Evolutionary conservation across 352 stramenopile species (phyloP), one percentile per base, ranked within the genome.

Genomic region (Thalassiosira livingstoniorum): DNA sequence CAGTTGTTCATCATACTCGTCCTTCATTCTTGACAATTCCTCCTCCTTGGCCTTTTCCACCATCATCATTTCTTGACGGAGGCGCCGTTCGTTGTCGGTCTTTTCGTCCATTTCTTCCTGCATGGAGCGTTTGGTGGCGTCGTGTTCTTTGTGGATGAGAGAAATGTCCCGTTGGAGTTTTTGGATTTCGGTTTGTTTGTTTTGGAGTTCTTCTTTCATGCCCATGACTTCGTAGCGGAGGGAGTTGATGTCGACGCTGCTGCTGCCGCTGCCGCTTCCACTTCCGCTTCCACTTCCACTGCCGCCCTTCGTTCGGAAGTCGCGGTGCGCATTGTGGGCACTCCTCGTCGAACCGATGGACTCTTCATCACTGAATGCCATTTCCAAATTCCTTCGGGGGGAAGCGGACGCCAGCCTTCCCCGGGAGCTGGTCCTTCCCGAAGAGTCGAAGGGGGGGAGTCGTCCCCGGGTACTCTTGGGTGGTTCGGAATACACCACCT

Each of bases 181-280:
- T 0, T 62, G 51, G 32, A 25, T 25, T 18, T 43, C 60, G 1
- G 18, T 5, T 32, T 75, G 39, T n/a, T 42, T 39, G 18, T 75
- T 73, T 39, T 72, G 58, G 32, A 71, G 58, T 66, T 82, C 51
- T 65, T 82, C 74, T 31, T 75, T 69, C 64, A 75, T 73, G 34
- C 74, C 74, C n/a, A 76, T 57, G 27, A 75, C 15, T 69, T 71
- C 74, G 43, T 75, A 75, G n/a, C 54, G 47, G 55, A 32, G 51
- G 23, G 35, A 53, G 39, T n/a, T 29, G 29, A 21, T 72, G 63
- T 37, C 21, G 63, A 3, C 51, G 23, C 54, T 37, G 13, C 13
- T 63, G 5, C 13, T 63, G 54, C 54, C n/a, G 54, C 25, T 37
- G 54, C 54, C n/a, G 54, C 29, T 34, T 63, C 10, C n/a, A 51